A percentile compares a stretch with the other conserved stretches of the same genome.
These are phyloP conservation scores for Tricholoma matsutake DNA, from an alignment of 768 basidiomycete genomes.

Conservation along the genomic window DNA sequence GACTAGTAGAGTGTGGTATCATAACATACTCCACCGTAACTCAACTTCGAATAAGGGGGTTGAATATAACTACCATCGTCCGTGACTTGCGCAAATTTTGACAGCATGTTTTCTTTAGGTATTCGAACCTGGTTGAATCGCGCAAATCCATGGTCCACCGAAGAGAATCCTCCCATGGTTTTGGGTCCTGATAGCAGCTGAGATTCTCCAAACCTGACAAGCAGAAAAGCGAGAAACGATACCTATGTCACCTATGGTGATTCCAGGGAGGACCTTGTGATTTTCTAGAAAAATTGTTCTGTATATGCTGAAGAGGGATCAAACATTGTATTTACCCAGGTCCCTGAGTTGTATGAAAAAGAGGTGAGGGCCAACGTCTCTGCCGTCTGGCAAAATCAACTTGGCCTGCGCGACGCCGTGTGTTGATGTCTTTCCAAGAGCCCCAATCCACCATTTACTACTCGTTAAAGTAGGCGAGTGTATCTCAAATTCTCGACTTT, in stretches of 20 bases:
- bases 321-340: constrained; percentile 38
- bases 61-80: constrained; percentile 59
- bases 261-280: constrained; percentile 58
- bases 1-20: neutral
- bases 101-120: constrained; percentile 70
- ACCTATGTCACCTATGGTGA: constrained; percentile 71
- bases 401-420: constrained; percentile 78
- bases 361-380: constrained; percentile 67
- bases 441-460: constrained; percentile 84
- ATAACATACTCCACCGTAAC: constrained; percentile 65
- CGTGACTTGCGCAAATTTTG: constrained; percentile 68
- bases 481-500: constrained; percentile 67
- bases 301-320: neutral
- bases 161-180: constrained; percentile 42
- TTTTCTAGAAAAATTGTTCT: constrained; percentile 38
- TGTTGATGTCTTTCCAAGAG: constrained; percentile 66
- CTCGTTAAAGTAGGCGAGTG: constrained; percentile 74
- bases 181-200: constrained; percentile 49
- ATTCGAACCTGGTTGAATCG: constrained; percentile 64
- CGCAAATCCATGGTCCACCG: constrained; percentile 68
- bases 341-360: constrained; percentile 72
- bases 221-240: constrained; percentile 7
- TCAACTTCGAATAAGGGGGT: constrained; percentile 71
- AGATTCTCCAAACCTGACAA: neutral
- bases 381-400: constrained; percentile 58